Evolutionary conservation across 176 grass and related monocot species (phyloP), one percentile per base, ranked within the genome.

Genomic region (Oryza coarctata): DNA sequence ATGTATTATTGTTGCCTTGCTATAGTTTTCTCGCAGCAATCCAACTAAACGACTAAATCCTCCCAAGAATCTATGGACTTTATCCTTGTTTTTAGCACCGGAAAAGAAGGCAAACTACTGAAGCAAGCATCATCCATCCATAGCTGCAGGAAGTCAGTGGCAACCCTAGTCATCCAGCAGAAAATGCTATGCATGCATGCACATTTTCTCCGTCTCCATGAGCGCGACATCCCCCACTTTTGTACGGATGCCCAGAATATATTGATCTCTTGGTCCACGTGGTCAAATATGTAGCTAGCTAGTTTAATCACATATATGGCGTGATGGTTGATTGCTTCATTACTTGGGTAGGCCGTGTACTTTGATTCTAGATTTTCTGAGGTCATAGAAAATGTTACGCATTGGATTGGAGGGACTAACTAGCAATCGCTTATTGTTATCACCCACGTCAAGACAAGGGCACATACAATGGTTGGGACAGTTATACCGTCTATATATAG

Each of bases 131-230:
- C 18, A 31, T 64, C 25, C 38, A 49, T 44, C 9, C 41, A 0
- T 26, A 28, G 28, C 36, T n/a, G 71, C 15, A 33, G 43, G 71
- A 74, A 73, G 70, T 73, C 70, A 65, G 13, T 63, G 68, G 35
- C 26, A 73, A 30, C 36, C 69, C 9, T 8, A 65, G 36, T 83
- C 49, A 71, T 8, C 28, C 18, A 83, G 3, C 49, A 52, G 38
- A 83, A 75, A 83, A 74, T 38, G 28, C 10, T 18, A 22, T 38
- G 12, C 39, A 26, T 20, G 32, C 8, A 30, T 25, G 45, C 47
- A 22, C 17, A 61, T 73, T 65, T 74, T 83, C n/a, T 45, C 57
- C 39, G 20, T 1, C 22, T 0, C 29, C 7, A 14, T 47, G 80
- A 83, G 6, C 22, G 12, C 12, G 80, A 82, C 57, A 73, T 73